Base-by-base conservation (phyloP, 495 filamentous ascomycete species). In the Xylaria flabelliformis region DNA sequence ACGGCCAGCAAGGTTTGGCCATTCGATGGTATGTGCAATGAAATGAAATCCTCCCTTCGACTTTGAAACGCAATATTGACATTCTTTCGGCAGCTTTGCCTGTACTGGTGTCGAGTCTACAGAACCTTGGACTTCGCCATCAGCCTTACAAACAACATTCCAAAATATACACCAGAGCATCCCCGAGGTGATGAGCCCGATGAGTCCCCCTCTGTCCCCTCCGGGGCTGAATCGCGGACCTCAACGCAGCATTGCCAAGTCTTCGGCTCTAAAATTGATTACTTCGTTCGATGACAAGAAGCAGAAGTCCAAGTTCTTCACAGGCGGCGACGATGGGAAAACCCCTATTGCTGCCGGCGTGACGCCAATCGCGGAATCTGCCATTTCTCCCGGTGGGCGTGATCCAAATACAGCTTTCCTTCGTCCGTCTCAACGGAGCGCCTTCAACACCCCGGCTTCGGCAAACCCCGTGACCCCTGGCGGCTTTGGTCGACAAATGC, bases 291-390 rank as follows among this genome's bases (percentile, higher is more conserved):
- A 90, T 26, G 80, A 87, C n/a, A 81, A 85, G n/a, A 82, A 82
- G 41, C 83, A 87, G 51, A 88, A 88, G 66, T 87, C 88, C 75
- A 89, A 87, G 71, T 93, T 95, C 80, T 91, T 93, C 46, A 88
- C 90, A 21, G 79, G 87, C 64, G 87, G 71, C 19, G 92, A 88
- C 32, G 85, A 92, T 73, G 91, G 94, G 72, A 86, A 87, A 67
- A 94, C 93, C 13, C 93, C 94, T 7, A 92, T 94, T 58, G 90
- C 89, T 39, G 91, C 89, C 5, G 92, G 91, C 50, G 87, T 92
- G 15, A 99, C 97, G 4, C 96, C 96, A 1, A 98, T 98, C 77
- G 92, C 93, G 3, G 93, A 98, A 73, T 97, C 95, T 48, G 96
- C 95, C 13, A 83, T 96, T 41, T 94, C 93, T 34, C 93, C 93